phyloP scores from a whole-genome alignment of 345 rosid genomes.

The Citrus cavaleriei region DNA sequence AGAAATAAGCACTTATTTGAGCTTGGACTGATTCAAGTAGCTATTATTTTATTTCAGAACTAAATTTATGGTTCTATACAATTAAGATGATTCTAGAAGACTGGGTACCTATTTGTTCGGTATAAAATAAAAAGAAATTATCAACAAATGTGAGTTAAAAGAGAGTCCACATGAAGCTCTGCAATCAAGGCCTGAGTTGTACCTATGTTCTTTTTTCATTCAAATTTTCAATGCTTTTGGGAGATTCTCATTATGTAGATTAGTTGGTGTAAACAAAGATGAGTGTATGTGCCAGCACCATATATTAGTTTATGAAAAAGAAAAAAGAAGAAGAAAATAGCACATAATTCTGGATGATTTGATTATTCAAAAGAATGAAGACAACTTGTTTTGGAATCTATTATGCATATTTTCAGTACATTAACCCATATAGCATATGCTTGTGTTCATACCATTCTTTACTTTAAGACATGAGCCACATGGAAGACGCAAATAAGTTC shows the following conservation, averaged over 20 bases:
- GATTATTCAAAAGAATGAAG: no score
- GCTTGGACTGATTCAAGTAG: not conserved
- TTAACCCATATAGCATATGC: not conserved
- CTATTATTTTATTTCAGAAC: not conserved
- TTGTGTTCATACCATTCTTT: not conserved
- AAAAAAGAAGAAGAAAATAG: no score
- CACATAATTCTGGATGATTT: no score
- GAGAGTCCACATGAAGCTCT: conserved; percentile 3
- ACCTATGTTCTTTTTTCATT: not conserved
- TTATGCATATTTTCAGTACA: not conserved
- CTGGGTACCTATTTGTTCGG: not conserved
- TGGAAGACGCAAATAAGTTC: not conserved
- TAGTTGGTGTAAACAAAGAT: not conserved
- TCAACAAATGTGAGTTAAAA: not conserved
- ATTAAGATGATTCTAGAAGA: not conserved
- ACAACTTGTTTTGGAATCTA: no score
- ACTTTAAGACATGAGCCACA: not conserved
- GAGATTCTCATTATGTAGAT: not conserved
- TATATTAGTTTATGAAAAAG: no score
- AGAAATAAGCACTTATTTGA: not conserved
- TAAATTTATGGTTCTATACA: not conserved
- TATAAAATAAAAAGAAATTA: not conserved
- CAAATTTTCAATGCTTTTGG: not conserved
- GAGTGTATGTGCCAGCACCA: not conserved
- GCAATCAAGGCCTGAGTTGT: not conserved